A percentile compares a stretch with the other conserved stretches of the same genome.
These are phyloP conservation scores for Diaporthe sp. DNA, from an alignment of 2,329 filamentous ascomycete species.

Conservation along the genomic window DNA sequence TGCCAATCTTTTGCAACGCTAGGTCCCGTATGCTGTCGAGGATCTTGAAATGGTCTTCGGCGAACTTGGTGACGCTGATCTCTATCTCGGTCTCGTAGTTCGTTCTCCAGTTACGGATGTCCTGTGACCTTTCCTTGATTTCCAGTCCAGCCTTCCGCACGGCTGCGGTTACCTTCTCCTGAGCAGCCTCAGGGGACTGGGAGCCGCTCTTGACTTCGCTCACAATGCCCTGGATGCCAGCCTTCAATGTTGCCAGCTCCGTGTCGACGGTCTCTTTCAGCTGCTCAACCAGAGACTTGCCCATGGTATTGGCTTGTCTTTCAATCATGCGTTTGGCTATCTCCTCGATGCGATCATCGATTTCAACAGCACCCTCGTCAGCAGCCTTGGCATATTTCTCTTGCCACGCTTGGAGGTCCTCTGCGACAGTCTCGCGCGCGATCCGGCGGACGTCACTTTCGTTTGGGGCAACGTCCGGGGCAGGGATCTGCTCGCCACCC, in stretches of 20 bases:
- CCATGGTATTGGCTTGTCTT: slow-evolving; percentile 72
- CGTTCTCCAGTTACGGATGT: slow-evolving; percentile 80
- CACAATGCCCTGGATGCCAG: slow-evolving; percentile 71
- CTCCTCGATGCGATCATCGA: slow-evolving; percentile 76
- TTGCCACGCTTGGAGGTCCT: slow-evolving; percentile 88
- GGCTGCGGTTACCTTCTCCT: slow-evolving; percentile 55
- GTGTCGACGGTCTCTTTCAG: slow-evolving; percentile 75
- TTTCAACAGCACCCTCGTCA: slow-evolving; percentile 80
- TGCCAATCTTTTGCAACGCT: slow-evolving; percentile 89
- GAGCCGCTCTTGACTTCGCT: slow-evolving; percentile 61
- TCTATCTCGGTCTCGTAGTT: slow-evolving; percentile 77
- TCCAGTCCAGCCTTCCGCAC: slow-evolving; percentile 76
- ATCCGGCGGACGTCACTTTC: slow-evolving; percentile 67
- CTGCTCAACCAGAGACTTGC: slow-evolving; percentile 73
- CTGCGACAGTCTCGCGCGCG: slow-evolving; percentile 74
- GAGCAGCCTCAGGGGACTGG: slow-evolving; percentile 45
- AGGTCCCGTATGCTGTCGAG: slow-evolving; percentile 85
- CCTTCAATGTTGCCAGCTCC: slow-evolving; percentile 74
- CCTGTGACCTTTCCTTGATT: slow-evolving; percentile 82
- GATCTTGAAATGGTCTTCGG: slow-evolving; percentile 84
- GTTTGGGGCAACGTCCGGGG: slow-evolving; percentile 55
- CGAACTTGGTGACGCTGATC: slow-evolving; percentile 74
- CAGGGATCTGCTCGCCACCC: slow-evolving; percentile 47
- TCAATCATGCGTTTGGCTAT: slow-evolving; percentile 66
- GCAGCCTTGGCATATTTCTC: slow-evolving; percentile 87